Evolutionary conservation across 2,329 filamentous ascomycete species (phyloP), one percentile per base, ranked within the genome.

Genomic region (Colletotrichum sp.): DNA sequence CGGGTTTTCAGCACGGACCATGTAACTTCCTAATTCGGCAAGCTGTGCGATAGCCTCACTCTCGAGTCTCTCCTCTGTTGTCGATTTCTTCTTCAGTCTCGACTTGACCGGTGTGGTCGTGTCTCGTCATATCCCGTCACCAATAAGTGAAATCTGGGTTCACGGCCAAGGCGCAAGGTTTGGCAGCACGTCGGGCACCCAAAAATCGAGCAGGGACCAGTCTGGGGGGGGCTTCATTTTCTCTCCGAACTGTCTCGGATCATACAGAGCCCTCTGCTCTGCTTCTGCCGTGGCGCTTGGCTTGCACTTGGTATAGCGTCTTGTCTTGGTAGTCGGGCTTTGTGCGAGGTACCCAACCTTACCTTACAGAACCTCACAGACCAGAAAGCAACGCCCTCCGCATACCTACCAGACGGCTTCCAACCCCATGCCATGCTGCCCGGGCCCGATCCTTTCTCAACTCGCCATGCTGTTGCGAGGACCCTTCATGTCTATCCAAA

Each of bases 11-110:
- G 68, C 73, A 75, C 73, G 21, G 43, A 38, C 69, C 61, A 58
- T 8, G 2, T 5, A 3, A 24, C 32, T 71, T 67, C 69, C 69
- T 63, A 72, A 43, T 72, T 43, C 24, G 73, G 73, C 56, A 75
- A 75, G 62, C 73, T 72, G 62, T 75, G 73, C 73, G 69, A 75
- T 72, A 58, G 26, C 62, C 26, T 68, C 56, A 24, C 21, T 38
- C 21, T n/a, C 24, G 28, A 32, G 61, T 59, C 38, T 43, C n/a
- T 43, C 38, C 38, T 43, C 38, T 43, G 38, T 43, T 18, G 38
- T 43, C 38, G 38, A 43, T 43, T 14, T 28, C 52, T 59, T 26
- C 56, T 30, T 59, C 26, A n/a, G 52, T 14, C 52, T 56, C 24
- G 52, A 18, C 56, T 30, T n/a, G 16, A 43, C 38, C 38, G 38